These are phyloP conservation scores for Acorus calamus DNA, from an alignment of 106 monocot species.

Conservation along the genomic window DNA sequence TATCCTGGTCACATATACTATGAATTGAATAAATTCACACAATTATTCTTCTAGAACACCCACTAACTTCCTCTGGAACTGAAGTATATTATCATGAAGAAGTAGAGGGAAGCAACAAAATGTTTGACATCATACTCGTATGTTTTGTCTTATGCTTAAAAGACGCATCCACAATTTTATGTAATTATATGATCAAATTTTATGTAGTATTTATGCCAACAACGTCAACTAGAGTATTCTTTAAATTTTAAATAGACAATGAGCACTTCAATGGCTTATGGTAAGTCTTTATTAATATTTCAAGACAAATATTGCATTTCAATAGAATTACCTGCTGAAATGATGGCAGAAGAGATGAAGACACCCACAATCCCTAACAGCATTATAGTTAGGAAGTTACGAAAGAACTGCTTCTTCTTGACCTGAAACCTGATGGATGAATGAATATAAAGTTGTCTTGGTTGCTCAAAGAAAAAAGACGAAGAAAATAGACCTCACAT, in stretches of 20 bases:
- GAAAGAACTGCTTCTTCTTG: conserved; percentile 83
- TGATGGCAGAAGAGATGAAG: conserved; percentile 60
- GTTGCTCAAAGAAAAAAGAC: background rate
- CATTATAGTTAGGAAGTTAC: conserved; percentile 74
- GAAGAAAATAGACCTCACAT: background rate
- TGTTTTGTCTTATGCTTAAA: too few relatives aligned
- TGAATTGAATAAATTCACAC: too few relatives aligned
- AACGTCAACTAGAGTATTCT: too few relatives aligned
- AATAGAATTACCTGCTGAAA: conserved; percentile 49
- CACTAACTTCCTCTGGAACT: too few relatives aligned
- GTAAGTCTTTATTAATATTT: background rate
- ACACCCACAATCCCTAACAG: conserved; percentile 67
- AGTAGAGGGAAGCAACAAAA: too few relatives aligned
- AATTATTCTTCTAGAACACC: too few relatives aligned
- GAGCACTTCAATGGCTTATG: background rate
- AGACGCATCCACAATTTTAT: too few relatives aligned
- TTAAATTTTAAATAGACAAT: background rate
- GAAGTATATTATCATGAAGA: too few relatives aligned
- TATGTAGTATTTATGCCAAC: too few relatives aligned
- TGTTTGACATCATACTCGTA: too few relatives aligned
- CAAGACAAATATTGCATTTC: background rate
- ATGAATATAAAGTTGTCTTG: background rate
- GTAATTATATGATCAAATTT: too few relatives aligned
- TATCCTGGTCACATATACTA: background rate
- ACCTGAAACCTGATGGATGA: conserved; percentile 54